Percentiles rank a stretch among this genome's conserved stretches.
Evolutionary conservation across 2,329 filamentous ascomycete genomes (phyloP).

Genomic region (Bipolaris victoriae): DNA sequence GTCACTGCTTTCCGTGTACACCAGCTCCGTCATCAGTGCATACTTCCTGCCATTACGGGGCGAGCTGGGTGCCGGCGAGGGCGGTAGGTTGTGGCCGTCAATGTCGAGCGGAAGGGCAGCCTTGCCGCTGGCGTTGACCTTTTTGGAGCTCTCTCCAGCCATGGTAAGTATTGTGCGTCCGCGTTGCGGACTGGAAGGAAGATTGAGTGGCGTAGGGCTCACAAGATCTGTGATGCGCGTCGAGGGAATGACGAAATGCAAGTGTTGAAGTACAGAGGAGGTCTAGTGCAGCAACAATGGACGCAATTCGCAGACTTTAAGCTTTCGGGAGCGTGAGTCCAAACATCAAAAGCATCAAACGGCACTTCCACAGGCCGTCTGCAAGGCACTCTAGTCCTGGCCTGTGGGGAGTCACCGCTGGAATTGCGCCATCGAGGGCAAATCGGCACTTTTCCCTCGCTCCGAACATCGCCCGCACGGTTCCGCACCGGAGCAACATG

Average conservation of each 20-base stretch:
- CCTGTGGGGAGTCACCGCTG: slow-evolving; percentile 44
- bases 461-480: slow-evolving; percentile 29
- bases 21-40: slow-evolving; percentile 91
- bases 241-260: slow-evolving; percentile 24
- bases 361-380: slow-evolving; percentile 23
- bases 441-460: slow-evolving; percentile 33
- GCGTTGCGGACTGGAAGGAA: slow-evolving; percentile 18
- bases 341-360: slow-evolving; percentile 6
- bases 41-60: slow-evolving; percentile 86
- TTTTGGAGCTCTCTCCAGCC: slow-evolving; percentile 45
- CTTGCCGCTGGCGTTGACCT: slow-evolving; percentile 49
- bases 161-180: slow-evolving; percentile 27
- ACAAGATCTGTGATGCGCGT: slow-evolving; percentile 16
- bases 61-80: slow-evolving; percentile 88
- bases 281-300: neutral
- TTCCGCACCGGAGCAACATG: slow-evolving; percentile 12
- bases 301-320: slow-evolving; percentile 2
- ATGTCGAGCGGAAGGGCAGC: slow-evolving; percentile 48
- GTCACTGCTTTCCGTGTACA: slow-evolving; percentile 94
- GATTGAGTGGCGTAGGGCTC: slow-evolving; percentile 17
- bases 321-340: slow-evolving; percentile 6
- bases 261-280: slow-evolving; percentile 5
- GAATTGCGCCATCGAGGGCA: slow-evolving; percentile 41
- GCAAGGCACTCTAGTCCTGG: slow-evolving; percentile 33
- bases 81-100: slow-evolving; percentile 49